A percentile compares a stretch with the other conserved stretches of the same genome.
These are phyloP conservation scores for Candida sp. DNA, from an alignment of 1,139 yeast species.

Conservation along the genomic window DNA sequence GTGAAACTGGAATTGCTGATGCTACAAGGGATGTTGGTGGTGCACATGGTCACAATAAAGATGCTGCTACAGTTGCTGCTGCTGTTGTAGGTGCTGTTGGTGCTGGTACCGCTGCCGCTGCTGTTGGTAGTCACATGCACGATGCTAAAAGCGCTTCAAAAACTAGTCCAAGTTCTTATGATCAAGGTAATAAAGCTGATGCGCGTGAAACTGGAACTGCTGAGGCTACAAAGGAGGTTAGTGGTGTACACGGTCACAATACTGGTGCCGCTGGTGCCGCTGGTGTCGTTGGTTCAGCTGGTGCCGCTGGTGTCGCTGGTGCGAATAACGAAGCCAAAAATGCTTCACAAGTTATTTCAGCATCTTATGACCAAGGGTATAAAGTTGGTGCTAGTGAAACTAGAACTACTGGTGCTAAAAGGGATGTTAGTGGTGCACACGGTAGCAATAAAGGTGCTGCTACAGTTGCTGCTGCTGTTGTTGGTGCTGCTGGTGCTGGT, in stretches of 20 bases:
- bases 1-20: conserved; percentile 6
- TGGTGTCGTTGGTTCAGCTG: conserved; percentile 4
- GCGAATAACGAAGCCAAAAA: neutral
- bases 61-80: conserved; percentile 2
- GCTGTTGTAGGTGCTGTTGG: conserved; percentile 4
- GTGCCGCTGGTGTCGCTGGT: conserved; percentile 4
- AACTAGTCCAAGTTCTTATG: too few species aligned
- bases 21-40: neutral
- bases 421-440: neutral
- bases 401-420: conserved; percentile 1
- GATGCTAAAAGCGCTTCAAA: too few species aligned
- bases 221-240: neutral
- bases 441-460: neutral
- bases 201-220: conserved; percentile 7
- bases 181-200: neutral
- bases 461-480: conserved; percentile 4
- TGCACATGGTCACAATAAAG: neutral
- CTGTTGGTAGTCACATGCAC: too few species aligned
- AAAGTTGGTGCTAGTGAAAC: conserved; percentile 6
- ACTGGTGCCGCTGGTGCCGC: neutral
- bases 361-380: neutral
- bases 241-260: neutral
- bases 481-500: conserved; percentile 3
- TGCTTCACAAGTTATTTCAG: conserved; percentile 3
- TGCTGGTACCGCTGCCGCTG: conserved; percentile 3